Percentiles rank a stretch among this genome's conserved stretches.
phyloP scores from a whole-genome alignment of 768 basidiomycete genomes.

The Trametes sanguinea region DNA sequence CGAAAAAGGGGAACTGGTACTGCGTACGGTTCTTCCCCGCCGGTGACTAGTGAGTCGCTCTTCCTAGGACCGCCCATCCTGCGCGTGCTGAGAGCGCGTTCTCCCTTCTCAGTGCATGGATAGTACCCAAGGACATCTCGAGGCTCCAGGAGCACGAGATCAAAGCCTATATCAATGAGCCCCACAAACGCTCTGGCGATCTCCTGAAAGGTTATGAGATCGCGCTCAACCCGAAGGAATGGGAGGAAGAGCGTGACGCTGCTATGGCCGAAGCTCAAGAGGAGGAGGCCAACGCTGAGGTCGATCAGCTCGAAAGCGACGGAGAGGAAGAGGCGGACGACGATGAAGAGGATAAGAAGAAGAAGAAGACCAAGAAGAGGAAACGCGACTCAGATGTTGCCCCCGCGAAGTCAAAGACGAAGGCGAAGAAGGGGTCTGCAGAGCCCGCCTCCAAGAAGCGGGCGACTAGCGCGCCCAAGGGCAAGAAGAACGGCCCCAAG shows the following conservation, averaged over 20 bases:
- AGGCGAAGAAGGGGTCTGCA: slow-evolving; percentile 45
- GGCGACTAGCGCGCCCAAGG: slow-evolving; percentile 37
- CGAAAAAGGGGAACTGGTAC: slow-evolving; percentile 72
- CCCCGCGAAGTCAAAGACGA: slow-evolving; percentile 42
- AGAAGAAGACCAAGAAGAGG: slow-evolving; percentile 54
- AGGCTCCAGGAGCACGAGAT: slow-evolving; percentile 80
- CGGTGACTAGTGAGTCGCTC: slow-evolving; percentile 82
- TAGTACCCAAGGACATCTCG: slow-evolving; percentile 78
- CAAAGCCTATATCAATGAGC: slow-evolving; percentile 76
- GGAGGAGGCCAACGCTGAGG: slow-evolving; percentile 57
- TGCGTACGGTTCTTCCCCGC: slow-evolving; percentile 88
- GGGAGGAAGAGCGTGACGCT: slow-evolving; percentile 52
- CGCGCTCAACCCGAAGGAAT: slow-evolving; percentile 70
- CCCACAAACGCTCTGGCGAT: slow-evolving; percentile 74
- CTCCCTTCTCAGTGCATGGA: slow-evolving; percentile 69
- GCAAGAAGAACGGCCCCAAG: slow-evolving; percentile 60
- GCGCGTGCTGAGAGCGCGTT: slow-evolving; percentile 13
- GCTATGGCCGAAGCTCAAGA: slow-evolving; percentile 38
- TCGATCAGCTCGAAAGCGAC: slow-evolving; percentile 65
- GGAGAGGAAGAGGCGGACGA: slow-evolving; percentile 53
- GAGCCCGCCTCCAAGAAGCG: slow-evolving; percentile 43
- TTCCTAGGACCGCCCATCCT: slow-evolving; percentile 9
- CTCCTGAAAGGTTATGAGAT: slow-evolving; percentile 77
- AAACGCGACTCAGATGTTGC: slow-evolving; percentile 64
- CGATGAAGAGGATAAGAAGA: slow-evolving; percentile 47